A percentile compares a stretch with the other conserved stretches of the same genome.
Evolutionary conservation across 1,284 basidiomycete genomes (phyloP).

Genomic region (Boletus mariae): DNA sequence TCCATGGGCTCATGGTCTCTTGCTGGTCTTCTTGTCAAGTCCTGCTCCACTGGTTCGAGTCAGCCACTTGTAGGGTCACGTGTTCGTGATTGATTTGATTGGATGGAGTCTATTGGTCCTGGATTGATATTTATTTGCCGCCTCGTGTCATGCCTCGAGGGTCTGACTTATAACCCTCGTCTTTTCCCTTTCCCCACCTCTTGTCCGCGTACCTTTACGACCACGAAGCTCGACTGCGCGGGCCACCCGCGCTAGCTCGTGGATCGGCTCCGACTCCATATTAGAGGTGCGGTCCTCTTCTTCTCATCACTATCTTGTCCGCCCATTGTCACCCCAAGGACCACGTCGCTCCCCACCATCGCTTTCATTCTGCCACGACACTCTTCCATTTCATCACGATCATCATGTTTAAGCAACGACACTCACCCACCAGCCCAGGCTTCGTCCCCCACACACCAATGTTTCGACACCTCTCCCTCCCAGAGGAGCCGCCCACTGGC

Average conservation of each 20-base stretch:
- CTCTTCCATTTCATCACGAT: slow-evolving; percentile 24
- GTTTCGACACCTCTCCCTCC: slow-evolving; percentile 30
- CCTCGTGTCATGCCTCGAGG: slow-evolving; percentile 31
- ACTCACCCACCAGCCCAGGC: slow-evolving; percentile 18
- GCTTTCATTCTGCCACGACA: slow-evolving; percentile 20
- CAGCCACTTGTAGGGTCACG: slow-evolving; percentile 16
- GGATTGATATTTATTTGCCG: slow-evolving; percentile 12
- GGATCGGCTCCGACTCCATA: slow-evolving; percentile 11
- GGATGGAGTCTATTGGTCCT: slow-evolving; percentile 14
- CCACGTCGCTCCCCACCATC: slow-evolving; percentile 1
- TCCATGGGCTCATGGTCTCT: no score
- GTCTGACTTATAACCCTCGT: slow-evolving; percentile 15
- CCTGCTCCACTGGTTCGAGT: neutral
- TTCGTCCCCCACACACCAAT: slow-evolving; percentile 30
- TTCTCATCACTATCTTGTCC: neutral
- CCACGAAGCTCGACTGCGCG: slow-evolving; percentile 20
- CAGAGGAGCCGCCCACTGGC: slow-evolving; percentile 23
- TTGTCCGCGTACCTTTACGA: slow-evolving; percentile 16
- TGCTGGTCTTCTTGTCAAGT: no score
- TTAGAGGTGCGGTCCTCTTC: slow-evolving; percentile 10
- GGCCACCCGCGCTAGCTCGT: slow-evolving; percentile 16
- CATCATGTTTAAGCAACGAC: slow-evolving; percentile 31
- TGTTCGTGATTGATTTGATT: slow-evolving; percentile 17
- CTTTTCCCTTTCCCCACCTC: neutral
- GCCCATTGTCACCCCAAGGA: slow-evolving; percentile 1